A percentile compares a stretch with the other conserved stretches of the same genome.
Evolutionary conservation across 805 yeast genomes (phyloP).

Genomic region (Metschnikowia shivogae): DNA sequence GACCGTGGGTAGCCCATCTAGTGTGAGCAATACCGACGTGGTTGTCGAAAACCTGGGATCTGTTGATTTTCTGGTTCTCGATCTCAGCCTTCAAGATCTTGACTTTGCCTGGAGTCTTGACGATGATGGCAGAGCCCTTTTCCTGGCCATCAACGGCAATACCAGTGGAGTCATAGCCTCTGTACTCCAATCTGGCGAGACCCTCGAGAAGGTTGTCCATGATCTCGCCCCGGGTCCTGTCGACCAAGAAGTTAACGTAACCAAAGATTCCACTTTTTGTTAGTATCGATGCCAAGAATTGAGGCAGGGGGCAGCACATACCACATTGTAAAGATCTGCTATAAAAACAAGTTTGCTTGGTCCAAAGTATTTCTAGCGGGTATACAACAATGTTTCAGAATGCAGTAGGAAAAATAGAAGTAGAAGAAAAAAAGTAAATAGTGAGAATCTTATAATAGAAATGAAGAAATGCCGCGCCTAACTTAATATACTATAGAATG

Average conservation of each 20-base stretch:
- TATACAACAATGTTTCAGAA: conserved; percentile 1
- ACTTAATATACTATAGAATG: background rate
- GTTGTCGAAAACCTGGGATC: conserved; percentile 63
- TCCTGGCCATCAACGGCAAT: conserved; percentile 90
- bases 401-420: conserved; percentile 1
- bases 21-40: conserved; percentile 99
- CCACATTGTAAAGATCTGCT: conserved; percentile 11
- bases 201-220: conserved; percentile 86
- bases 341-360: background rate
- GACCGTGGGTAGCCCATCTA: conserved; percentile 99
- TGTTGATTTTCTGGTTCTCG: conserved; percentile 46
- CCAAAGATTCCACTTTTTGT: conserved; percentile 88
- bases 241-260: conserved; percentile 91
- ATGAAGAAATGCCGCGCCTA: conserved; percentile 6
- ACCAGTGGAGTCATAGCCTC: conserved; percentile 98
- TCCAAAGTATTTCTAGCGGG: background rate
- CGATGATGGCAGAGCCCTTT: conserved; percentile 63
- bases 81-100: conserved; percentile 69
- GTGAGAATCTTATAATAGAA: conserved; percentile 5
- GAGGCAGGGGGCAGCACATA: conserved; percentile 4
- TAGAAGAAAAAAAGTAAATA: conserved; percentile 2
- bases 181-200: conserved; percentile 79
- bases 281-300: conserved; percentile 12
- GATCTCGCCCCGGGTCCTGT: conserved; percentile 88
- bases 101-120: conserved; percentile 91